Evolutionary conservation across 2,329 filamentous ascomycete genomes (phyloP), one percentile per base, ranked within the genome.

Genomic region (Leptodontidium sp.): DNA sequence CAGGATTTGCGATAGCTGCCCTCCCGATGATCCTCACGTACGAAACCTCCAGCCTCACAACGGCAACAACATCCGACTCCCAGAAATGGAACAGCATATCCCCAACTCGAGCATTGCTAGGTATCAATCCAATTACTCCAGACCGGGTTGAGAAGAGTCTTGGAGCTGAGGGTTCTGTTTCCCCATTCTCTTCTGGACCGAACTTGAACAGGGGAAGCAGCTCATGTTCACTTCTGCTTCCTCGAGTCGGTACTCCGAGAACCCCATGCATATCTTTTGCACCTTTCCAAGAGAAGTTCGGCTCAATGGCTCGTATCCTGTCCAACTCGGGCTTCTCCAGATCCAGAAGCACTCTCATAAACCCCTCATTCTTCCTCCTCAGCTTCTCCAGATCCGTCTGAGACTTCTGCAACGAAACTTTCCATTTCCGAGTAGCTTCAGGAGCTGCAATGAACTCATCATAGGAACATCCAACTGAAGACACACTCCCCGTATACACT

Each of bases 61-160:
- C 59, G 24, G 53, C 64, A 15, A 67, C 64, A 3, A 61, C 26
- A 57, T 67, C 61, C 15, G 64, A 69, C 2, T 69, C 43, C 45
- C 45, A 64, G 24, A 67, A 67, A n/a, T 58, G 59, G 21, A 64
- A 67, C 6, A 67, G 24, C 58, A 61, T 40, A 57, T 69, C 64
- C n/a, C 53, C 52, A 7, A 21, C n/a, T 26, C 40, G 52, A 21
- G 55, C 61, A 29, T 57, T 52, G 12, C 38, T 38, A 32, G 68
- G 68, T 17, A 67, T 57, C 38, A 69, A 29, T 6, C 68, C 64
- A 47, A 69, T 67, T 2, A 52, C 47, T 3, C 63, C 67, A n/a
- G 53, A 26, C 5, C 29, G 35, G 2, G 62, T 68, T 0, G 62
- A 50, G 43, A 68, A 68, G 9, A 68, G 62, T 14, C 38, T 47